These are phyloP conservation scores for Sporothrix inflata DNA, from an alignment of 2,329 filamentous ascomycete species.

Conservation along the genomic window DNA sequence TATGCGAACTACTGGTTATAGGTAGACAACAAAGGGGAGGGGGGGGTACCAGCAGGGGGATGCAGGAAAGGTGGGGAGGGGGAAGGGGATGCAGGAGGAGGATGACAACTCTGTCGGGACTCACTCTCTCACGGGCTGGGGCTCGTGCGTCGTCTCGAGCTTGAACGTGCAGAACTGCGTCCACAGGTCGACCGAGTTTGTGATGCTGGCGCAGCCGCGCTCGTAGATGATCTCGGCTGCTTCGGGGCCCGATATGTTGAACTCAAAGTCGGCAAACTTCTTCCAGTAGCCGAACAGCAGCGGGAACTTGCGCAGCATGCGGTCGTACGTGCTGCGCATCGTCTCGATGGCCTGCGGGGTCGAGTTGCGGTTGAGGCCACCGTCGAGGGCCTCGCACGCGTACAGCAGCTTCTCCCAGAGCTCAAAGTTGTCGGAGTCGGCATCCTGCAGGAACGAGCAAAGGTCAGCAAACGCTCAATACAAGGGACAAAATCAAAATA, in stretches of 20 bases:
- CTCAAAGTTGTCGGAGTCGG: constrained; percentile 88
- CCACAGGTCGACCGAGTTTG: constrained; percentile 94
- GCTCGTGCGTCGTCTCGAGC: constrained; percentile 93
- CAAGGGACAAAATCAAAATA: not conserved
- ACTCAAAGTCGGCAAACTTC: constrained; percentile 97
- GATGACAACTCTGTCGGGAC: constrained; percentile 53
- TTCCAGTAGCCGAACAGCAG: constrained; percentile 99
- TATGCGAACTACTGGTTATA: constrained; percentile 43
- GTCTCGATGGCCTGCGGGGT: constrained; percentile 90
- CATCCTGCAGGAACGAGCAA: constrained; percentile 48
- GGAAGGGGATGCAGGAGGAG: not conserved
- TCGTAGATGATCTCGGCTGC: constrained; percentile 98
- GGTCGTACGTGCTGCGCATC: constrained; percentile 85
- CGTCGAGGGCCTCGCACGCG: constrained; percentile 81
- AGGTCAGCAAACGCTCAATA: not conserved
- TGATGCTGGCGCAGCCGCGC: constrained; percentile 88
- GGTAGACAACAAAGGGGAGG: constrained; percentile 60
- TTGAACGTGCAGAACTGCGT: constrained; percentile 98
- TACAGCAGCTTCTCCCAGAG: constrained; percentile 91
- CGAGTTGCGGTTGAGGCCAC: constrained; percentile 93
- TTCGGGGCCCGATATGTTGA: constrained; percentile 94
- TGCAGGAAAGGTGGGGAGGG: not conserved
- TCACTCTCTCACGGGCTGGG: constrained; percentile 99
- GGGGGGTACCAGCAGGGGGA: not conserved
- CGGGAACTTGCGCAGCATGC: constrained; percentile 91